Evolutionary conservation across 495 filamentous ascomycete species (phyloP), one percentile per base, ranked within the genome.

Genomic region (Glonium stellatum): DNA sequence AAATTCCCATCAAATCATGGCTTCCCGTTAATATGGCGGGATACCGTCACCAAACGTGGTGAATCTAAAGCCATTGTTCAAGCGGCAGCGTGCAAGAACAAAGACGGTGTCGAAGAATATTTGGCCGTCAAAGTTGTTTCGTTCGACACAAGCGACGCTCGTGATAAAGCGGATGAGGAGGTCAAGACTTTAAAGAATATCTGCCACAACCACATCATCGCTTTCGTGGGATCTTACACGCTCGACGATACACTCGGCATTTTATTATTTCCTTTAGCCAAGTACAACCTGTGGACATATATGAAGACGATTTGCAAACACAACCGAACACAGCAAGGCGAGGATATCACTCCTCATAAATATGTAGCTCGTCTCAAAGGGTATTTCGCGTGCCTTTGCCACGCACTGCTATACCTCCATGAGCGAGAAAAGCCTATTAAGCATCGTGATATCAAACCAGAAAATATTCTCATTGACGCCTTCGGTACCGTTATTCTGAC

Each of bases 361-460:
- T 15, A 52, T 34, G 21, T 23, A 4, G 1, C 12, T 13, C 12
- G 48, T 4, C 27, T 52, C 22, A 52, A 52, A 21, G 12, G 22
- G 12, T 52, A 52, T n/a, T 52, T 52, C 21, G 48, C 48, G 10
- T 52, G 48, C 21, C 27, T 52, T 15, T 52, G 48, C 12, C 48
- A 52, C 3, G 48, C 48, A 1, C 15, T 52, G 12, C 48, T 52
- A 4, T 52, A 52, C 13, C 27, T 52, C 1, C 48, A 52, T 52
- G 27, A 52, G 1, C 27, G 21, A 34, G 6, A 23, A 34, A 4
- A 52, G 1, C 48, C 48, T 15, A 52, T 52, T 8, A 52, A 34
- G 27, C 48, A 52, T n/a, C 48, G 48, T 5, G 48, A 52, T 21
- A 52, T 52, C 48, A 52, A 52, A 13, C 48, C 48, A 25, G 48